Percentiles rank a stretch among this genome's conserved stretches.
These are phyloP conservation scores for Rickenella mellea DNA, from an alignment of 768 basidiomycete species.

Conservation along the genomic window DNA sequence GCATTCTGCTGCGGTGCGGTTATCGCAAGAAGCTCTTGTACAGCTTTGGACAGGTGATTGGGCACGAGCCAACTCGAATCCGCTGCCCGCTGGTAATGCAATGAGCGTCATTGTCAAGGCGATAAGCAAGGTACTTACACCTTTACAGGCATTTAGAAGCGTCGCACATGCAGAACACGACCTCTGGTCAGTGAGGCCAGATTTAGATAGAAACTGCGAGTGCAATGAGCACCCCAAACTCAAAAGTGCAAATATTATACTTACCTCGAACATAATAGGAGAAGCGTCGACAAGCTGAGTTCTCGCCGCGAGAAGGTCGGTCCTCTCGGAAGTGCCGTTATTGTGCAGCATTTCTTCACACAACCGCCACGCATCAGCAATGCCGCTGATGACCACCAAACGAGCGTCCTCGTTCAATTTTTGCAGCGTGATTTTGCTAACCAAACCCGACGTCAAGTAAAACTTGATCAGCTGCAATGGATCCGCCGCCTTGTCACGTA, in stretches of 20 bases:
- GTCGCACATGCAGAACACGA: slow-evolving; percentile 27
- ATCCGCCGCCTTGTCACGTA: slow-evolving; percentile 31
- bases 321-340: slow-evolving; percentile 16
- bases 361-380: slow-evolving; percentile 34
- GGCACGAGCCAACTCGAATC: slow-evolving; percentile 33
- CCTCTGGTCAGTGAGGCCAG: slow-evolving; percentile 16
- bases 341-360: slow-evolving; percentile 22
- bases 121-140: slow-evolving; percentile 19
- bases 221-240: slow-evolving; percentile 4
- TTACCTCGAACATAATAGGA: slow-evolving; percentile 38
- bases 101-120: slow-evolving; percentile 4
- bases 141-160: slow-evolving; percentile 34
- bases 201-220: slow-evolving; percentile 7
- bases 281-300: slow-evolving; percentile 43
- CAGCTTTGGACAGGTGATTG: slow-evolving; percentile 24
- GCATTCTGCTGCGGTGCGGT: too few relatives aligned
- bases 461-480: slow-evolving; percentile 42
- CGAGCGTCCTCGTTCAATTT: slow-evolving; percentile 35
- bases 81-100: slow-evolving; percentile 30
- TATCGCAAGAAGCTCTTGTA: slow-evolving; percentile 21
- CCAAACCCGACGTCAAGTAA: slow-evolving; percentile 31
- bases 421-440: slow-evolving; percentile 37
- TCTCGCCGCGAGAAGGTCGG: slow-evolving; percentile 26
- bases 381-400: slow-evolving; percentile 32
- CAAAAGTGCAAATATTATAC: too few relatives aligned